Evolutionary conservation across 108 stramenopile genomes (phyloP), one percentile per base, ranked within the genome.

Genomic region (Aurantiochytrium sp.): DNA sequence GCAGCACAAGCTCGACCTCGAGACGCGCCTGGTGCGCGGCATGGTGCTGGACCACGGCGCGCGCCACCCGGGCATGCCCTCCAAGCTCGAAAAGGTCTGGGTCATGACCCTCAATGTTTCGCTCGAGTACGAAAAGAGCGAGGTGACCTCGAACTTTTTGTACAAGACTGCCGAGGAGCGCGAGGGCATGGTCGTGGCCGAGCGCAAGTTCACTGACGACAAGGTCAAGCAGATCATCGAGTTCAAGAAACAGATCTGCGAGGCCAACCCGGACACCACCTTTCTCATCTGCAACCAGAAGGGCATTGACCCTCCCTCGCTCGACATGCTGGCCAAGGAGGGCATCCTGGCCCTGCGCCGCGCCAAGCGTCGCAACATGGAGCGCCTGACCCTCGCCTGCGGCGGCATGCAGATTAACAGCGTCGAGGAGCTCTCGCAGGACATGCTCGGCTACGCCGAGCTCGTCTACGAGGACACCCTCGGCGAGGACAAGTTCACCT

Each of bases 311-410:
- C 97, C 99, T 12, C 92, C 98, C 69, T 93, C 92, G 41, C 90
- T 99, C 50, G 98, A 99, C 93, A 98, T 98, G 90, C 97, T 99
- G 92, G 99, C 99, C 91, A 99, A 99, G 96, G 99, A 99, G 92
- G 98, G 98, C 59, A 98, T 99, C 88, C 91, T 98, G 68, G 97
- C 96, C 85, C 88, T 98, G 69, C 95, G 99, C 34, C 91, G 99
- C 50, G 99, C 99, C 89, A 99, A 99, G 92, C 93, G 99, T 52
- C 94, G 99, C 73, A 99, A 99, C 92, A 98, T 99, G 99, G 99
- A 99, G 92, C 94, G 98, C 34, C 92, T 99, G 39, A 97, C 97
- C 3, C 95, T 99, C 87, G 99, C 99, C 15, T 98, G 97, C 92
- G 98, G 99, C 54, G 99, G 99, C 69, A 91, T 92, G 45, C 95